Evolutionary conservation across 106 monocot genomes (phyloP).

Genomic region (Allium fistulosum): DNA sequence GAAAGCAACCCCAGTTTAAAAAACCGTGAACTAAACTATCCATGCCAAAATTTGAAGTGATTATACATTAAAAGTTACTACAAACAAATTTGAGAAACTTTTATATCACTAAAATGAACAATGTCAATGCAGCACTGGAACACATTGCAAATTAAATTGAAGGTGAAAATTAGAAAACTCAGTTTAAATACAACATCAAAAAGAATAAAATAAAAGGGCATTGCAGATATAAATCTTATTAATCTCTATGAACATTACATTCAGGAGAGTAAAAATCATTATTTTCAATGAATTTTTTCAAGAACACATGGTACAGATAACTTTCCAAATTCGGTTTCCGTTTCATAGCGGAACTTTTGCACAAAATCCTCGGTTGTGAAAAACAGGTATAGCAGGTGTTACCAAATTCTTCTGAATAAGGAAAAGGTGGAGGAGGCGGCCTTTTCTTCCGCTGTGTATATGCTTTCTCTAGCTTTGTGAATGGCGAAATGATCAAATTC

Average conservation of each 20-base stretch:
- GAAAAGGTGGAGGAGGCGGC: slow-evolving; percentile 3
- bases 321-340: neutral
- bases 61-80: no score
- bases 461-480: slow-evolving; percentile 7
- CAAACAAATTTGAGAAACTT: no score
- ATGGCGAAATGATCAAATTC: slow-evolving; percentile 5
- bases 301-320: slow-evolving; percentile 13
- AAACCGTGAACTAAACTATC: no score
- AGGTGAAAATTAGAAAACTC: no score
- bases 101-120: no score
- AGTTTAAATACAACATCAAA: no score
- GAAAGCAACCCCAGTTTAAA: no score
- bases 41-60: no score
- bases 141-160: no score
- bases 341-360: neutral
- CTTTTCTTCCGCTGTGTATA: slow-evolving; percentile 6
- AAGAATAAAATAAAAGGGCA: no score
- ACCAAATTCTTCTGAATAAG: slow-evolving; percentile 12
- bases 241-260: slow-evolving; percentile 19
- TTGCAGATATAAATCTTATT: no score
- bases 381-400: slow-evolving; percentile 10
- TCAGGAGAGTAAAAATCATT: slow-evolving; percentile 28
- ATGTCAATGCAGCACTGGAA: no score
- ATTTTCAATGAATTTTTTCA: slow-evolving; percentile 11
- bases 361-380: neutral